Evolutionary conservation across 306 rosid species (phyloP).

Genomic region (Castanea crenata): DNA sequence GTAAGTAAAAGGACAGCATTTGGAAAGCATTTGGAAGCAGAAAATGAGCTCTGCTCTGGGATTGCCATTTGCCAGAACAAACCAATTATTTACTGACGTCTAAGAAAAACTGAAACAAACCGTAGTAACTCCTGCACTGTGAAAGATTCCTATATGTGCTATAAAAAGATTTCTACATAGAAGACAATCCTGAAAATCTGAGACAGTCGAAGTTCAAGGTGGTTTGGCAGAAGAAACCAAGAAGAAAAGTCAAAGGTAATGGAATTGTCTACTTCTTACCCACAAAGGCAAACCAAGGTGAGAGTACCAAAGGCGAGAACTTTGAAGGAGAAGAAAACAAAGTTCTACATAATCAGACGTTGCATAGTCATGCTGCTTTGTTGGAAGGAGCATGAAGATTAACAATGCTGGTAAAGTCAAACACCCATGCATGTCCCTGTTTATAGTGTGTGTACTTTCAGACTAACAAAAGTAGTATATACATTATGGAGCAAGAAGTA

Average conservation of each 20-base stretch:
- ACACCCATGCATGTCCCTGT: conserved; percentile 1
- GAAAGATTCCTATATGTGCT: conserved; percentile 9
- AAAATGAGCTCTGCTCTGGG: conserved; percentile 17
- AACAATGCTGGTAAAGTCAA: conserved; percentile 16
- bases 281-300: conserved; percentile 9
- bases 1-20: not conserved
- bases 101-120: conserved; percentile 10
- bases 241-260: conserved; percentile 7
- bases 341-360: conserved; percentile 38
- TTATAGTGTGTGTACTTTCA: not conserved
- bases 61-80: conserved; percentile 8
- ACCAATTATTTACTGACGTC: conserved; percentile 17
- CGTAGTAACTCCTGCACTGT: conserved; percentile 3
- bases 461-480: not conserved
- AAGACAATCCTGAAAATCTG: not conserved
- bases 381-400: conserved; percentile 37
- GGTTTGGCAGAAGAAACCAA: not conserved
- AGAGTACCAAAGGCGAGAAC: conserved; percentile 7
- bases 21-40: conserved; percentile 8
- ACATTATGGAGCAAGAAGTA: no score
- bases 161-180: conserved; percentile 4
- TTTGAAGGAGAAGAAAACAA: conserved; percentile 40
- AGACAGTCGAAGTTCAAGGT: not conserved
- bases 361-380: conserved; percentile 42
- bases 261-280: conserved; percentile 27